Evolutionary conservation across 2,329 filamentous ascomycete species (phyloP).

Genomic region (Grosmannia clavigera): DNA sequence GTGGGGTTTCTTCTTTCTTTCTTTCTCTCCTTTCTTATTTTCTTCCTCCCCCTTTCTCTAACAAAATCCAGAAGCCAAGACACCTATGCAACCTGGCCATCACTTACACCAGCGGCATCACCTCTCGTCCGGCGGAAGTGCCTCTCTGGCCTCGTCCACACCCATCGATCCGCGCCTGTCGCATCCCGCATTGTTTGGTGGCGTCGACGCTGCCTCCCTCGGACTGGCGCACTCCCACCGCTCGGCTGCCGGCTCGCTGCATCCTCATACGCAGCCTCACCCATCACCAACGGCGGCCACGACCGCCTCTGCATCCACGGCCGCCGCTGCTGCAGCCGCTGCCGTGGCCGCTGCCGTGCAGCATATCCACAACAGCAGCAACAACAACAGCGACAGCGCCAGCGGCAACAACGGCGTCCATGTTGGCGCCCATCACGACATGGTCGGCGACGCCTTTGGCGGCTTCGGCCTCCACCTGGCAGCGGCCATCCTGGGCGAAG

Average conservation of each 20-base stretch:
- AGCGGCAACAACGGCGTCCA: not conserved
- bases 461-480: slow-evolving; percentile 5
- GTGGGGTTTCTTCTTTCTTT: slow-evolving; percentile 23
- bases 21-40: not conserved
- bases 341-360: slow-evolving; percentile 7
- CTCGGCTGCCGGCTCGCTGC: not conserved
- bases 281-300: not conserved
- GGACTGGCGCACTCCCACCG: not conserved
- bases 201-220: not conserved
- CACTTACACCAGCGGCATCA: slow-evolving; percentile 20
- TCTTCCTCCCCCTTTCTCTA: not conserved
- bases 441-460: not conserved
- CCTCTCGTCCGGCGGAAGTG: slow-evolving; percentile 10
- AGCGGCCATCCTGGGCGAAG: slow-evolving; percentile 2
- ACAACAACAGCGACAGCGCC: not conserved
- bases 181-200: not conserved
- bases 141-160: not conserved
- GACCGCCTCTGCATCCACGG: not conserved
- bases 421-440: not conserved
- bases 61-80: slow-evolving; percentile 7
- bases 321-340: slow-evolving; percentile 10
- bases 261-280: not conserved
- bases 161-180: slow-evolving; percentile 6
- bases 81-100: slow-evolving; percentile 28
- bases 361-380: not conserved